Base-by-base conservation (phyloP, 176 grass and related monocot genomes). In the Lolium rigidum region DNA sequence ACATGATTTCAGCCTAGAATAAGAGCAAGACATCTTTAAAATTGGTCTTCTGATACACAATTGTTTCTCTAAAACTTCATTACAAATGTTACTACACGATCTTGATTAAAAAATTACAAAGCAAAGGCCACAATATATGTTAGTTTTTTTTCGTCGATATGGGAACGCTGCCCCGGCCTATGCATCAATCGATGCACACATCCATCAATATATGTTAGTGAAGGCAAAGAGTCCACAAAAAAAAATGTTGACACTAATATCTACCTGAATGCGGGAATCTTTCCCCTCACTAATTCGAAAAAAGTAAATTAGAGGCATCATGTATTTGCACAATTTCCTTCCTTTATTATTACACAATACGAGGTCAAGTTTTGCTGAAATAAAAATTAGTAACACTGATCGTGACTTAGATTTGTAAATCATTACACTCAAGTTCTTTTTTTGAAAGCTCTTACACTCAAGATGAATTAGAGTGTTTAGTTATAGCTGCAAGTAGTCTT, bases 401-500 rank as follows among this genome's bases (percentile, higher is more conserved):
- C 16, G 9, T 52, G 43, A 4, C 14, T 20, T 5, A n/a, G 4
- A 77, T 56, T 56, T n/a, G 4, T 37, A 56, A 18, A 11, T 31
- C 4, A 56, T 37, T 37, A 38, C 50, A 77, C 50, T 56, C 28
- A 77, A 35, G 31, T 35, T 35, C 31, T 35, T 35, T 35, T 35
- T 35, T 35, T 3, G 31, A 35, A 35, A 35, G 31, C 31, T 35
- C 31, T 37, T 37, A 38, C 50, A 77, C 50, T 56, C 28, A 77
- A 20, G 26, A 10, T 31, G 0, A 18, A 77, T 77, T 77, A 77
- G 74, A 52, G 15, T 8, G 17, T 20, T 31, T 31, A 20, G 50
- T 56, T 56, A 77, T 77, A 77, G 74, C 74, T 56, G 74, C 74
- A 55, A 77, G 74, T 56, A 77, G 50, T 20, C 50, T 56, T 56